Evolutionary conservation across 495 filamentous ascomycete species (phyloP).

Genomic region (Entonaema liquescens): DNA sequence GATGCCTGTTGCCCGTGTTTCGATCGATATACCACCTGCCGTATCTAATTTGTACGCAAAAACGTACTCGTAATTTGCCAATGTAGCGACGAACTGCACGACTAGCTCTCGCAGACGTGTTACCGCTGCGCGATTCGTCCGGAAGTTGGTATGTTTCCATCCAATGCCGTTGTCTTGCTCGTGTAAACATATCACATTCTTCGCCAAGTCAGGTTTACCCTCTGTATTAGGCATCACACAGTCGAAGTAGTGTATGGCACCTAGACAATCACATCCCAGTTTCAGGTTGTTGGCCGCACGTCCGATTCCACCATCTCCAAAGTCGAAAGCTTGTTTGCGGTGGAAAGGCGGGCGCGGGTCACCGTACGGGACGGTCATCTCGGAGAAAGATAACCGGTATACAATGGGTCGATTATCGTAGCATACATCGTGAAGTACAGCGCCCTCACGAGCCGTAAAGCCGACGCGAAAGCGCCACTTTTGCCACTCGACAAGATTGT

Average conservation of each 20-base stretch:
- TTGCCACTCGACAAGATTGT: slow-evolving; percentile 68
- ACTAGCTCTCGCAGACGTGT: slow-evolving; percentile 76
- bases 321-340: slow-evolving; percentile 80
- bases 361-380: slow-evolving; percentile 84
- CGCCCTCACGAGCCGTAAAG: slow-evolving; percentile 77
- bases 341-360: slow-evolving; percentile 77
- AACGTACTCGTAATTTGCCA: slow-evolving; percentile 87
- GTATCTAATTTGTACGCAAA: slow-evolving; percentile 88
- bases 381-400: slow-evolving; percentile 72
- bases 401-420: slow-evolving; percentile 74
- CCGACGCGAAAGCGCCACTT: slow-evolving; percentile 77
- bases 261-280: slow-evolving; percentile 75
- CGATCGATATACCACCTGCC: slow-evolving; percentile 79
- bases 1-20: slow-evolving; percentile 87
- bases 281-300: slow-evolving; percentile 78
- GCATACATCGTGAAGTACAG: slow-evolving; percentile 72
- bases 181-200: slow-evolving; percentile 82
- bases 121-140: slow-evolving; percentile 72
- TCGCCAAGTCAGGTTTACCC: slow-evolving; percentile 67
- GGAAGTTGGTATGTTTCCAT: slow-evolving; percentile 87
- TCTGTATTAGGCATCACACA: slow-evolving; percentile 62
- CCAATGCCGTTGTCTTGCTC: slow-evolving; percentile 69
- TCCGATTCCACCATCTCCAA: slow-evolving; percentile 79
- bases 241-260: slow-evolving; percentile 78
- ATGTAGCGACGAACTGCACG: slow-evolving; percentile 79